Base-by-base conservation (phyloP, 306 rosid genomes). In the Dicorynia guianensis region DNA sequence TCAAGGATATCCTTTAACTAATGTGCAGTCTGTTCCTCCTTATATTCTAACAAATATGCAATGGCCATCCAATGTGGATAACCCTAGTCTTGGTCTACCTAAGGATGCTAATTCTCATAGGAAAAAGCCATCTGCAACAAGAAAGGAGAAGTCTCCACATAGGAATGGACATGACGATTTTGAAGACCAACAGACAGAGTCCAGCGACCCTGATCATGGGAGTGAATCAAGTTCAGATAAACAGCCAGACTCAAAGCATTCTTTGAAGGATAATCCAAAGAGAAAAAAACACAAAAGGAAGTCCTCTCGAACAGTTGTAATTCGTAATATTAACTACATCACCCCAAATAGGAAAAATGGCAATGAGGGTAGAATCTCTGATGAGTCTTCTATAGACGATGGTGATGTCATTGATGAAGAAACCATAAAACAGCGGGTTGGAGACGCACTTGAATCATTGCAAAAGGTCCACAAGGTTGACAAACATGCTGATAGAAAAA, bases 311-410 rank as follows among this genome's bases (percentile, higher is more conserved):
- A 86, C 87, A 52, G 89, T 86, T 76, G 88, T 86, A 62, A 89
- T 89, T 86, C 88, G 87, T 63, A 89, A 89, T 69, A 89, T 89
- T 77, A 86, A 89, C 80, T 89, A 89, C 85, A 82, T 89, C 77
- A 82, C 89, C 60, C 90, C 90, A 7, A 89, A 86, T 68, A 82
- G 78, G 80, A 89, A 81, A 76, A 85, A 85, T 82, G 89, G 89
- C 47, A 84, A 82, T 39, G 86, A 86, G 58, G 85, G 71, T 36
- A 70, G 84, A 73, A 82, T 7, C 71, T 80, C 87, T 25, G 86
- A 80, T 82, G 90, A 76, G 44, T 84, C 89, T 39, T 72, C 78
- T 70, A 14, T 36, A 5, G 88, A 84, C 11, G 82, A 81, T 71
- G 87, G 77, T 55, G 75, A 56, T 62, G 12, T 35, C 59, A 48